Conservation (phyloP, 2,329 filamentous ascomycete species). For the Fusarium pseudoanthophilum region DNA sequence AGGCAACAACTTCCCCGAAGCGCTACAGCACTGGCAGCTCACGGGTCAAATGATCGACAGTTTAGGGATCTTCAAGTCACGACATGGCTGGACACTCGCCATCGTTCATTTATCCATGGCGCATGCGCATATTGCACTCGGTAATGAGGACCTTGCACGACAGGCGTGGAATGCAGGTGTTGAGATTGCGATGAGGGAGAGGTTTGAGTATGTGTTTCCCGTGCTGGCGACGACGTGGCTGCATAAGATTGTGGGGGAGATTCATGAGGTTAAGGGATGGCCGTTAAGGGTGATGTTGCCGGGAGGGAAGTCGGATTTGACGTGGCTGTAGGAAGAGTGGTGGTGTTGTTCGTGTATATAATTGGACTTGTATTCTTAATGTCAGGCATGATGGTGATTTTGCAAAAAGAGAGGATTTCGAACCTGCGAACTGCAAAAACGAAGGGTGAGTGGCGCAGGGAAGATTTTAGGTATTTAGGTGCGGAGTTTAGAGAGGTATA, state of each 20-base stretch:
- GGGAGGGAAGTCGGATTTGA: conserved; percentile 42
- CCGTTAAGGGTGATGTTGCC: conserved; percentile 49
- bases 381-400: neutral
- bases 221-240: conserved; percentile 47
- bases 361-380: accelerated
- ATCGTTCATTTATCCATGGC: conserved; percentile 46
- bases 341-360: accelerated
- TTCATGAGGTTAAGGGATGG: conserved; percentile 44
- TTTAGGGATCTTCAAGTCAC: conserved; percentile 36
- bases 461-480: neutral
- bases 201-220: conserved; percentile 48
- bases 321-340: conserved; percentile 14
- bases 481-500: neutral
- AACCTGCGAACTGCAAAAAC: neutral
- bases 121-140: conserved; percentile 42
- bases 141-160: conserved; percentile 19
- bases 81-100: conserved; percentile 42
- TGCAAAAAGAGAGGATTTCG: neutral
- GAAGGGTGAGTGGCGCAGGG: neutral
- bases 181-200: conserved; percentile 40
- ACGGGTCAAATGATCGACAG: conserved; percentile 32
- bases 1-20: conserved; percentile 14
- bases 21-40: conserved; percentile 36
- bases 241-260: conserved; percentile 38
- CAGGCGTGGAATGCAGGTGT: conserved; percentile 43